A percentile compares a stretch with the other conserved stretches of the same genome.
Conservation (phyloP, 495 filamentous ascomycete species). For the Hypoxylon lienhwacheense region DNA sequence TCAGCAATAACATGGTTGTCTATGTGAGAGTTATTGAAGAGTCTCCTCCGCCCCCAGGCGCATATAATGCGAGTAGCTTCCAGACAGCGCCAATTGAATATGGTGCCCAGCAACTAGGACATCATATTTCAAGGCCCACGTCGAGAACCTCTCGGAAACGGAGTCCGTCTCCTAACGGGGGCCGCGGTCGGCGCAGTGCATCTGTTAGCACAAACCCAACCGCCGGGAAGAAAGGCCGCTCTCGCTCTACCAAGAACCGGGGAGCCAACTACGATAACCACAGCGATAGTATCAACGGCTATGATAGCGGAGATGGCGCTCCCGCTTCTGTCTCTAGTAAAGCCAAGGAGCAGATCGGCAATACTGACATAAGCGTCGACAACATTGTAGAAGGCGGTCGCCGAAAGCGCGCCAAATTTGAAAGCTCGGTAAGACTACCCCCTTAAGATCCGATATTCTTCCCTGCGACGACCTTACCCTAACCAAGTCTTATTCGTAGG, state of each 20-base stretch:
- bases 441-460: slow-evolving; percentile 19
- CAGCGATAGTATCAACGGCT: slow-evolving; percentile 66
- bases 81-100: slow-evolving; percentile 47
- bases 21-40: slow-evolving; percentile 84
- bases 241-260: slow-evolving; percentile 70
- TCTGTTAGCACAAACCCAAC: slow-evolving; percentile 61
- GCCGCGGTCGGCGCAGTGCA: slow-evolving; percentile 73
- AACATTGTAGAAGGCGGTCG: slow-evolving; percentile 97
- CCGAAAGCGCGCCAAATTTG: slow-evolving; percentile 94
- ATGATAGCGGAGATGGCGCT: slow-evolving; percentile 80
- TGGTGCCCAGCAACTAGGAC: slow-evolving; percentile 53
- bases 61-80: slow-evolving; percentile 42
- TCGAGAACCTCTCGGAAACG: slow-evolving; percentile 71
- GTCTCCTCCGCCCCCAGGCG: slow-evolving; percentile 51
- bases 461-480: slow-evolving; percentile 20
- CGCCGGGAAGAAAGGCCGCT: slow-evolving; percentile 62
- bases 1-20: slow-evolving; percentile 83
- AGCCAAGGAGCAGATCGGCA: slow-evolving; percentile 79
- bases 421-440: slow-evolving; percentile 79
- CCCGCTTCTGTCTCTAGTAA: slow-evolving; percentile 73
- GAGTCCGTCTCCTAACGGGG: slow-evolving; percentile 78
- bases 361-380: slow-evolving; percentile 93
- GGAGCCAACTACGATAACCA: slow-evolving; percentile 65
- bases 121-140: slow-evolving; percentile 64
- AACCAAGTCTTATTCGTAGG: slow-evolving; percentile 55